phyloP scores from a whole-genome alignment of 495 filamentous ascomycete species.

The Xylaria intraflava region DNA sequence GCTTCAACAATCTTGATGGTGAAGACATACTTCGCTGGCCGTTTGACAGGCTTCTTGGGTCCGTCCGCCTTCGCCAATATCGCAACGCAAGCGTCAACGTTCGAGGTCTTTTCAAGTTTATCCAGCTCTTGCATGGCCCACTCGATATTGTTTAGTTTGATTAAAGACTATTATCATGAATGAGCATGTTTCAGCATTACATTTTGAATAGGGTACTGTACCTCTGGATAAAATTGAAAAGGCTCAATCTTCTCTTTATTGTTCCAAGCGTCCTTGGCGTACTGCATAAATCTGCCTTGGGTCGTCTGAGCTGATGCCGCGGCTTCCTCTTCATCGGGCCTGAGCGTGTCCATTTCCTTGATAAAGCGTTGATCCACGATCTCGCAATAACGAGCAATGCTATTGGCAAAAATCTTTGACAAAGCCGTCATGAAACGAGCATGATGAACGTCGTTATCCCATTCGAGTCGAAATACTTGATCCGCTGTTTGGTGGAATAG shows the following conservation, averaged over 20 bases:
- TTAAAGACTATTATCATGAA: slow-evolving; percentile 60
- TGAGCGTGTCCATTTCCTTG: slow-evolving; percentile 75
- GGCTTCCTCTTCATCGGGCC: slow-evolving; percentile 79
- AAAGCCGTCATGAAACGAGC: slow-evolving; percentile 97
- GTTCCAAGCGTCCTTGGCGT: slow-evolving; percentile 93
- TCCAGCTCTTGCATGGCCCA: slow-evolving; percentile 87
- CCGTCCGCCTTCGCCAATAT: slow-evolving; percentile 60
- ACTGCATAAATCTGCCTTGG: slow-evolving; percentile 85
- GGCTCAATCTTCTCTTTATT: slow-evolving; percentile 93
- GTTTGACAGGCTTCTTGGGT: slow-evolving; percentile 46
- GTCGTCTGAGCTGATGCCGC: slow-evolving; percentile 67
- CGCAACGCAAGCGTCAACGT: slow-evolving; percentile 89
- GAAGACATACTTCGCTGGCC: slow-evolving; percentile 82
- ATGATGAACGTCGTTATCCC: slow-evolving; percentile 88
- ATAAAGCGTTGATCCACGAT: slow-evolving; percentile 78
- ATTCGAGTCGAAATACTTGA: slow-evolving; percentile 75
- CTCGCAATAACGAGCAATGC: slow-evolving; percentile 87
- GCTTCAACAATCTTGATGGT: slow-evolving; percentile 98
- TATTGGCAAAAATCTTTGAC: slow-evolving; percentile 76
- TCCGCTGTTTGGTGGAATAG: slow-evolving; percentile 88
- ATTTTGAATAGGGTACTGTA: slow-evolving; percentile 28
- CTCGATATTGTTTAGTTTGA: slow-evolving; percentile 97
- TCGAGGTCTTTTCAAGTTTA: slow-evolving; percentile 78
- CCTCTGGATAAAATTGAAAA: slow-evolving; percentile 95
- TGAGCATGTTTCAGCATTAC: slow-evolving; percentile 15